Evolutionary conservation across 2,329 filamentous ascomycete genomes (phyloP), one percentile per base, ranked within the genome.

Genomic region (Ophiostoma montium): DNA sequence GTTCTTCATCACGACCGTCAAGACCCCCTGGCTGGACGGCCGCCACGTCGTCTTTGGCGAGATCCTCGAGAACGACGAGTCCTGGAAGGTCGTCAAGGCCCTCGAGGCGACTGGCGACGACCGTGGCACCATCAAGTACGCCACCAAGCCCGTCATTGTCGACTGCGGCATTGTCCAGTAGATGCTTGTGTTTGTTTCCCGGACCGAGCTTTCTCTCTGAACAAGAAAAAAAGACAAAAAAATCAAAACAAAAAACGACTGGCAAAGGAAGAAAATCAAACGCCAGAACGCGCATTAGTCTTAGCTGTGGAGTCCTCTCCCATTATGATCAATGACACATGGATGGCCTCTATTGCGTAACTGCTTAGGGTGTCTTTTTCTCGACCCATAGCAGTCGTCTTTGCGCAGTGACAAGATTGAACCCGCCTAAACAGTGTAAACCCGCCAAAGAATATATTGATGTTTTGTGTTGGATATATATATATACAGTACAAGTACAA

Each of bases 1-100:
- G 69, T 96, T 96, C 77, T 96, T 96, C 75, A 72, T 96, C 65
- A 96, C 90, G 61, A 96, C 90, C 50, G 87, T 94, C 46, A 76
- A 81, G 53, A 96, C 92, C 53, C 81, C 82, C 50, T 94, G 94
- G 75, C 75, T 92, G 58, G 76, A 92, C 65, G 78, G 78, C 63
- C 83, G 83, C 66, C 86, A 92, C 75, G 84, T 88, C 67, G 84
- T 88, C 64, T 89, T 89, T 69, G 86, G 86, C 64, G 73, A 85
- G 70, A 83, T 89, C 43, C 69, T 70, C 54, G 52, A 64, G 1
- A 56, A 65, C 2, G 23, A 15, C 39, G 57, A 65, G 41, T 71
- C 68, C 50, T 57, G 78, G 64, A 60, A 66, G 30, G 56, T 80
- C 51, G 76, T 83, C 65, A 74, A 70, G 69, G 69, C 75, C 52